These are phyloP conservation scores for Trichoderma brevicompactum DNA, from an alignment of 2,329 filamentous ascomycete species.

Conservation along the genomic window DNA sequence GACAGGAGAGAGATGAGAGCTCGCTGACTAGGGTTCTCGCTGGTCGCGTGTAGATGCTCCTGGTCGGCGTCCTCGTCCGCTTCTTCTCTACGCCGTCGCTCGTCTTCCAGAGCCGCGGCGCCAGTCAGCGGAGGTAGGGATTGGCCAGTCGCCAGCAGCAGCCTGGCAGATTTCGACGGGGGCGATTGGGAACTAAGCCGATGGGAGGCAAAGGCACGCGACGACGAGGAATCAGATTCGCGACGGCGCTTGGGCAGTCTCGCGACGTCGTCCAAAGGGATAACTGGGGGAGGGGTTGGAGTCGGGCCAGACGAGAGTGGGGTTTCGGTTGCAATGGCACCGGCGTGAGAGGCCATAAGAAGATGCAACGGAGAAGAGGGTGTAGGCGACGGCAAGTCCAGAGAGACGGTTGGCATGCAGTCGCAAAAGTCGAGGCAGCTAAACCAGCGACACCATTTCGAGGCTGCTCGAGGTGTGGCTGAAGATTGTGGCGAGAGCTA, in stretches of 20 bases:
- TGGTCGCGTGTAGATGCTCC: slow-evolving; percentile 44
- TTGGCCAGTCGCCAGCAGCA: slow-evolving; percentile 50
- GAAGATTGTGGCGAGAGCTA: slow-evolving; percentile 52
- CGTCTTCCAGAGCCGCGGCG: slow-evolving; percentile 59
- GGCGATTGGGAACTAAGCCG: slow-evolving; percentile 50
- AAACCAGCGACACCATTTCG: slow-evolving; percentile 44
- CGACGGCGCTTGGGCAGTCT: slow-evolving; percentile 52
- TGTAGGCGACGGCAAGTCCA: slow-evolving; percentile 22
- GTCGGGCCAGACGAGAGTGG: slow-evolving; percentile 47
- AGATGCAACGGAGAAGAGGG: slow-evolving; percentile 10
- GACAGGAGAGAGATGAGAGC: slow-evolving; percentile 60
- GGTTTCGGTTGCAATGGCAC: slow-evolving; percentile 57
- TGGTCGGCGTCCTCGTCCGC: slow-evolving; percentile 27
- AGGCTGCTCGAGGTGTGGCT: slow-evolving; percentile 48
- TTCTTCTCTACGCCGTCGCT: slow-evolving; percentile 52
- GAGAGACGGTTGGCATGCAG: slow-evolving; percentile 22
- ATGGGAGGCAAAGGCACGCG: slow-evolving; percentile 38
- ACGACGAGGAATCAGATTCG: slow-evolving; percentile 51
- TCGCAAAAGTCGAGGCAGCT: slow-evolving; percentile 28
- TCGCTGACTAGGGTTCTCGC: slow-evolving; percentile 59
- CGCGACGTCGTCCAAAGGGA: slow-evolving; percentile 48
- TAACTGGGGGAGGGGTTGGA: slow-evolving; percentile 43
- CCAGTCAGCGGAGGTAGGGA: slow-evolving; percentile 56
- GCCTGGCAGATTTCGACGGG: slow-evolving; percentile 58
- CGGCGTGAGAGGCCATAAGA: slow-evolving; percentile 60